Conservation (phyloP, 169 alveolate species). For the Plasmodium yoelii region DNA sequence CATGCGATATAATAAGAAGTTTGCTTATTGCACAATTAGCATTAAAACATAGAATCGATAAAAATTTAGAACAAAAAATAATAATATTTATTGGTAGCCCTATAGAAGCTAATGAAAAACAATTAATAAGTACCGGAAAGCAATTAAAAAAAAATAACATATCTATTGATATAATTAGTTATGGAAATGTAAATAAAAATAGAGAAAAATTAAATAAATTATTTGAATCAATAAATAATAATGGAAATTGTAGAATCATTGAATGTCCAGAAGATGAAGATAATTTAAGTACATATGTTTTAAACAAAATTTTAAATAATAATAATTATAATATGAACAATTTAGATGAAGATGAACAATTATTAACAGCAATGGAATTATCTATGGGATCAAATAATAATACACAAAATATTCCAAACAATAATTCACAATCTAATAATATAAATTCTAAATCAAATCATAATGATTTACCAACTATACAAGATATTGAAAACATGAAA, state of each 20-base stretch:
- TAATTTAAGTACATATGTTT: slow-evolving; percentile 42
- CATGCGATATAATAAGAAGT: slow-evolving; percentile 92
- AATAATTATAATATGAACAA: slow-evolving; percentile 28
- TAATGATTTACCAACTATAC: slow-evolving; percentile 51
- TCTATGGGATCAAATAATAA: not conserved
- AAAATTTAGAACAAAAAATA: slow-evolving; percentile 94
- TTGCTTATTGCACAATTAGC: slow-evolving; percentile 96
- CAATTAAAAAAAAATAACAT: slow-evolving; percentile 94
- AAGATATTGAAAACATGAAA: slow-evolving; percentile 64
- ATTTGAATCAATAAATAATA: slow-evolving; percentile 87
- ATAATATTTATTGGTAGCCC: slow-evolving; percentile 97
- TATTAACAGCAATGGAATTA: slow-evolving; percentile 49
- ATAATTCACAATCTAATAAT: not conserved
- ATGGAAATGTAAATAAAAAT: slow-evolving; percentile 90
- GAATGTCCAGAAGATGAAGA: slow-evolving; percentile 87
- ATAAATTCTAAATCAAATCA: no score
- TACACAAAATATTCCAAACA: not conserved
- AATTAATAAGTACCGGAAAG: slow-evolving; percentile 89
- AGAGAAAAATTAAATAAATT: slow-evolving; percentile 86
- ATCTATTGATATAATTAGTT: slow-evolving; percentile 92
- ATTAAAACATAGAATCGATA: slow-evolving; percentile 97
- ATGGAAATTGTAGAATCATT: slow-evolving; percentile 88
- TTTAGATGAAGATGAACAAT: slow-evolving; percentile 51
- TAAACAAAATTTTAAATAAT: slow-evolving; percentile 23
- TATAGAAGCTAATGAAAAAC: slow-evolving; percentile 75